A percentile compares a stretch with the other conserved stretches of the same genome.
Conservation (phyloP, 2,329 filamentous ascomycete genomes). For the Delphinella strobiligena region DNA sequence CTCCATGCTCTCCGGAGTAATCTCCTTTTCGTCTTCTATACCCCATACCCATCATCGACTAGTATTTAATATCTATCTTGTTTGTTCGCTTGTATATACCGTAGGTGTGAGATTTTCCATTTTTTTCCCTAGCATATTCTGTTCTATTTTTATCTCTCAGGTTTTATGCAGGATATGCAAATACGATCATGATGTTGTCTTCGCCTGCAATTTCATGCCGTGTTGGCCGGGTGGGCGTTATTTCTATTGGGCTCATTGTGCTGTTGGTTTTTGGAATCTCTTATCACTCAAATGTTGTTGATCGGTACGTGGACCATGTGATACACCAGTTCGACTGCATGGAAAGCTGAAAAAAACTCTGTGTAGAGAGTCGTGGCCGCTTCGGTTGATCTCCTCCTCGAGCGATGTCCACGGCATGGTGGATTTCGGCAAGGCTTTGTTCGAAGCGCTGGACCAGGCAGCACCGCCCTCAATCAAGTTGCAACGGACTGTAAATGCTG, state of each 20-base stretch:
- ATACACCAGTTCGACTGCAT: not conserved
- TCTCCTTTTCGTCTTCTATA: no score
- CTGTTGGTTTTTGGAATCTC: not conserved
- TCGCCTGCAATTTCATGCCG: not conserved
- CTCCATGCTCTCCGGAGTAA: no score
- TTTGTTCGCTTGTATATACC: no score
- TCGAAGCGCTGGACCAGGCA: not conserved
- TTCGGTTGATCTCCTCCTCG: not conserved
- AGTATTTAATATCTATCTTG: no score
- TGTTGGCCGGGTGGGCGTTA: not conserved
- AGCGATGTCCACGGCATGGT: not conserved
- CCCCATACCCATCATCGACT: no score
- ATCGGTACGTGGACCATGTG: not conserved
- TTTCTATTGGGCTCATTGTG: not conserved
- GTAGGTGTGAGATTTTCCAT: no score
- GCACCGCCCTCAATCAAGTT: not conserved
- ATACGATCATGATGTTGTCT: no score
- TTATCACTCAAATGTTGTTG: not conserved
- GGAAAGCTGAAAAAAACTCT: not conserved
- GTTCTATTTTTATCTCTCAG: no score
- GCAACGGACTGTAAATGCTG: slow-evolving; percentile 1
- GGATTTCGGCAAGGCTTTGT: not conserved
- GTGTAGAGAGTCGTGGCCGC: not conserved
- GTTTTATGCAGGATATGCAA: no score
- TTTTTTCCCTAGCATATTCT: no score